These are phyloP conservation scores for Kazachstania sp. DNA, from an alignment of 1,139 yeast species.

Conservation along the genomic window DNA sequence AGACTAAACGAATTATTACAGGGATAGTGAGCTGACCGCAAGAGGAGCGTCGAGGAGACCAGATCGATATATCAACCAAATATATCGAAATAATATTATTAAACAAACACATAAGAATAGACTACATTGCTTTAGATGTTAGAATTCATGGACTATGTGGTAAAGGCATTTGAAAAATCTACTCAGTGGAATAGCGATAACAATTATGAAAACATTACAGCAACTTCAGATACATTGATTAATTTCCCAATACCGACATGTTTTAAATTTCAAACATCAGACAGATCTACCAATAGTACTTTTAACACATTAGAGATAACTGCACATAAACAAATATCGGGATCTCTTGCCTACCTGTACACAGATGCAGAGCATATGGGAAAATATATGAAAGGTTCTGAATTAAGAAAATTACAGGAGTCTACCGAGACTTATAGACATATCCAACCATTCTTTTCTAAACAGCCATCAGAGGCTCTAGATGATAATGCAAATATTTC, in stretches of 20 bases:
- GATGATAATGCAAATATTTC: background rate
- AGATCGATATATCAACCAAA: no score
- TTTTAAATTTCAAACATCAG: conserved; percentile 55
- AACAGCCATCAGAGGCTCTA: background rate
- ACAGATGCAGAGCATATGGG: conserved; percentile 49
- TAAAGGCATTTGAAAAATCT: conserved; percentile 56
- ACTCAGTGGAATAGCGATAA: conserved; percentile 76
- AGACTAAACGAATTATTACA: no score
- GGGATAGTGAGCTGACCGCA: no score
- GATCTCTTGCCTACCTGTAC: conserved; percentile 76
- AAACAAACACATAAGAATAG: background rate
- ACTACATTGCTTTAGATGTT: conserved; percentile 41
- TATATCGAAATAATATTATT: background rate
- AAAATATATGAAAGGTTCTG: conserved; percentile 42
- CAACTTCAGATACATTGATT: conserved; percentile 56
- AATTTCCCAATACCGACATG: conserved; percentile 73
- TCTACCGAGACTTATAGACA: conserved; percentile 72
- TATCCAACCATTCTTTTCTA: conserved; percentile 39
- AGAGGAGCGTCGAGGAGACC: no score
- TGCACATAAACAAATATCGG: conserved; percentile 61
- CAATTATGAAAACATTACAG: conserved; percentile 62
- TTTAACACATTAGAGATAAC: conserved; percentile 70
- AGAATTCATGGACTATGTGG: conserved; percentile 77
- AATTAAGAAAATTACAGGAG: conserved; percentile 52
- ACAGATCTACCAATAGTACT: conserved; percentile 62